Percentiles rank a stretch among this genome's conserved stretches.
These are phyloP conservation scores for Gossypium gossypioides DNA, from an alignment of 441 rosid genomes.

Conservation along the genomic window DNA sequence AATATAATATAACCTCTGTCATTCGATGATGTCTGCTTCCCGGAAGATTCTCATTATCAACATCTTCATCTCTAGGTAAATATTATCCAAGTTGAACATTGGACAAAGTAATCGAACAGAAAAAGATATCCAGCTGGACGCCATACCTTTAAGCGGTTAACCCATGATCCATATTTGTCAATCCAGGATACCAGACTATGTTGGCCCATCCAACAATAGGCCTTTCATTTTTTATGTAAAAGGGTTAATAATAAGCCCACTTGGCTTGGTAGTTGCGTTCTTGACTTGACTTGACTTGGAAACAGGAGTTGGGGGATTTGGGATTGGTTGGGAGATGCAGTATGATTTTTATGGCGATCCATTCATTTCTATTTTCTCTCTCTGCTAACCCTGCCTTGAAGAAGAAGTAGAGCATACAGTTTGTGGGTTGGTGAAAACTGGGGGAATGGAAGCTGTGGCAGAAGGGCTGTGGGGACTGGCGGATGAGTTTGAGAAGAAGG, in stretches of 20 bases:
- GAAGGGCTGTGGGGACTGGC: conserved; percentile 93
- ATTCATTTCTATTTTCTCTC: background rate
- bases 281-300: background rate
- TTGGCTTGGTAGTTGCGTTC: background rate
- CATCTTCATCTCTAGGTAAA: background rate
- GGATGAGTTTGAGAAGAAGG: conserved; percentile 60
- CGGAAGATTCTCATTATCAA: background rate
- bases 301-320: background rate
- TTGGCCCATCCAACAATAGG: background rate
- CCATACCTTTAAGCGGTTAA: background rate
- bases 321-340: background rate
- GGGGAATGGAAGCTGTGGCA: conserved; percentile 63
- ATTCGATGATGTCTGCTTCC: background rate
- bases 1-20: background rate
- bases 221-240: background rate
- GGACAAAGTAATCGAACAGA: too few species aligned
- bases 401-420: background rate
- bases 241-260: background rate
- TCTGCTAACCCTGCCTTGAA: background rate
- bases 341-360: background rate
- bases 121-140: too few species aligned
- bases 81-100: background rate
- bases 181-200: background rate
- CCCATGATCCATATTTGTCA: background rate
- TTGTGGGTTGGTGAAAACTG: background rate